phyloP scores from a whole-genome alignment of 371 early-diverging fungal genomes.

The Rhizomucor miehei region DNA sequence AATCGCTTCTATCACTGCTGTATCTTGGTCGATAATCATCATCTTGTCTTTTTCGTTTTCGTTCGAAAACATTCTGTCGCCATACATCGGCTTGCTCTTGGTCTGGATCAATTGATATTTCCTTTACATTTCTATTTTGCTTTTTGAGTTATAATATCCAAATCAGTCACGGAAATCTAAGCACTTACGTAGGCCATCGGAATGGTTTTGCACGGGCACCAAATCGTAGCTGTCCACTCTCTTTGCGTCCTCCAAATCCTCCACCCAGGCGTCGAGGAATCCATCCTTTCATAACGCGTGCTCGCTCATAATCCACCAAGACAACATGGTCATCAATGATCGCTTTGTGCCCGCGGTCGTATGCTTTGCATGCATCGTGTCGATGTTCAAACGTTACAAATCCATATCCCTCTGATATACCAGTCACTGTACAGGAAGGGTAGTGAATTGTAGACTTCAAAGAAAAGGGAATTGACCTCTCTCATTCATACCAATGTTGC shows the following conservation, averaged over 20 bases:
- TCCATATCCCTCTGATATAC: constrained; percentile 53
- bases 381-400: constrained; percentile 46
- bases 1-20: too few relatives aligned
- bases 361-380: constrained; percentile 39
- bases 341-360: constrained; percentile 31
- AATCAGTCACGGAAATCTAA: too few relatives aligned
- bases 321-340: constrained; percentile 43
- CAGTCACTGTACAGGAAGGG: constrained; percentile 44
- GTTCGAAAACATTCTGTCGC: too few relatives aligned
- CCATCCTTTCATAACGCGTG: constrained; percentile 55
- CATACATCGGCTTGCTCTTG: too few relatives aligned
- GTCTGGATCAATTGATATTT: too few relatives aligned
- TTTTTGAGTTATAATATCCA: too few relatives aligned
- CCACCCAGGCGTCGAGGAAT: constrained; percentile 61
- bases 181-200: constrained; percentile 35
- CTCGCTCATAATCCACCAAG: constrained; percentile 59
- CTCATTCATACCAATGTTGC: constrained; percentile 38
- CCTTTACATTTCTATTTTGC: too few relatives aligned
- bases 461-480: too few relatives aligned
- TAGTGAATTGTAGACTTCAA: not conserved
- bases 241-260: constrained; percentile 61
- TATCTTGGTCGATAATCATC: too few relatives aligned
- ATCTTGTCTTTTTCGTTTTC: too few relatives aligned
- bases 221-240: constrained; percentile 63
- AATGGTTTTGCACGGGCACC: constrained; percentile 60